Evolutionary conservation across 768 basidiomycete genomes (phyloP).

Genomic region (Paxillus ammoniavirescens): DNA sequence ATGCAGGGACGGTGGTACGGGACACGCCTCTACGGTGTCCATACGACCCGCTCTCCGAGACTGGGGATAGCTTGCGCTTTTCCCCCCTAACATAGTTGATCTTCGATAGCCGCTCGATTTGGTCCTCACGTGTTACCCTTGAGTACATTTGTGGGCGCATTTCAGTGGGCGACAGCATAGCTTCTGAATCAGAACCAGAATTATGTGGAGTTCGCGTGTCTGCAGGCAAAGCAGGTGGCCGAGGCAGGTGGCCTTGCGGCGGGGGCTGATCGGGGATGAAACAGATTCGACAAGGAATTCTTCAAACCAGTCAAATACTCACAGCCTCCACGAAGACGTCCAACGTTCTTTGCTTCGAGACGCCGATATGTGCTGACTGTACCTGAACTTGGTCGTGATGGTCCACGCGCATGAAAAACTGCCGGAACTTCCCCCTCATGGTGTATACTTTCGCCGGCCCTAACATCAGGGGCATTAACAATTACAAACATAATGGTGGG

Average conservation of each 20-base stretch:
- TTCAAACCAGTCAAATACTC: slow-evolving; percentile 17
- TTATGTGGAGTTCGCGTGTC: slow-evolving; percentile 8
- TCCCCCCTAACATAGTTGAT: slow-evolving; percentile 14
- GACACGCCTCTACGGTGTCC: slow-evolving; percentile 6
- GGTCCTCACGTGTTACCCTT: slow-evolving; percentile 25
- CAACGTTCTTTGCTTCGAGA: slow-evolving; percentile 53
- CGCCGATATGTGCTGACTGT: slow-evolving; percentile 54
- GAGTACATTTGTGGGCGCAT: slow-evolving; percentile 7
- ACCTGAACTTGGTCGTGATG: slow-evolving; percentile 48
- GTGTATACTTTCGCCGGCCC: slow-evolving; percentile 71
- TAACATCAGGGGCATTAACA: slow-evolving; percentile 21
- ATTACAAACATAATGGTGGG: neutral
- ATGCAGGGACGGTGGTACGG: neutral
- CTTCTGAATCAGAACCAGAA: slow-evolving; percentile 22
- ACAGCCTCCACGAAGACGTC: slow-evolving; percentile 61
- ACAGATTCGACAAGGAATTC: neutral
- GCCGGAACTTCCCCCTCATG: slow-evolving; percentile 65
- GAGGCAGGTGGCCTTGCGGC: slow-evolving; percentile 27
- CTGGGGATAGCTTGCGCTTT: slow-evolving; percentile 10
- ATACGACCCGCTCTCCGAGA: slow-evolving; percentile 18
- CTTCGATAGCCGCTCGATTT: slow-evolving; percentile 26
- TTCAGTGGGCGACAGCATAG: slow-evolving; percentile 2
- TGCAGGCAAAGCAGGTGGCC: slow-evolving; percentile 11
- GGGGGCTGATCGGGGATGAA: slow-evolving; percentile 21
- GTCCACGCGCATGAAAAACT: slow-evolving; percentile 63